Percentiles rank a stretch among this genome's conserved stretches.
phyloP scores from a whole-genome alignment of 495 filamentous ascomycete genomes.

The Penicillium dipodomyicola region DNA sequence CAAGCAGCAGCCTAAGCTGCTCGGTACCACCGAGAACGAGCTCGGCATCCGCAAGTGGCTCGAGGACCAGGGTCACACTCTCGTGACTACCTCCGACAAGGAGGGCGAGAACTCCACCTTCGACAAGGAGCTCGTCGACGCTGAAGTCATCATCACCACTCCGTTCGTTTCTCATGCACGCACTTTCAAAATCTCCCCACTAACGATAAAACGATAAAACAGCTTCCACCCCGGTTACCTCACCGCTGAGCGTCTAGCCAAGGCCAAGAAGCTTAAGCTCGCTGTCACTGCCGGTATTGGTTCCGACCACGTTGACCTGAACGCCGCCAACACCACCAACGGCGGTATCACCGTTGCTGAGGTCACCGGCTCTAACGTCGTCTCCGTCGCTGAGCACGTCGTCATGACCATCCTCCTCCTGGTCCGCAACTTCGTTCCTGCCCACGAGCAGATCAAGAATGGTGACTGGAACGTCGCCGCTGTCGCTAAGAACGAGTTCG shows the following conservation, averaged over 20 bases:
- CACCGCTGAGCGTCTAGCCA: slow-evolving; percentile 90
- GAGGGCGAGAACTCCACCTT: slow-evolving; percentile 90
- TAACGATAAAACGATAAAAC: slow-evolving; percentile 27
- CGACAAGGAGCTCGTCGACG: slow-evolving; percentile 92
- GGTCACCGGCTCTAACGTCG: slow-evolving; percentile 91
- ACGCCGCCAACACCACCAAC: slow-evolving; percentile 97
- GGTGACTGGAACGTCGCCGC: slow-evolving; percentile 96
- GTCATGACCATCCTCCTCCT: slow-evolving; percentile 97
- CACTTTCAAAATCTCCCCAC: background rate
- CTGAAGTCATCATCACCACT: slow-evolving; percentile 98
- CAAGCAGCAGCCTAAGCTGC: slow-evolving; percentile 73
- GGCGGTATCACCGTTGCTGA: slow-evolving; percentile 96
- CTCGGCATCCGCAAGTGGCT: slow-evolving; percentile 95
- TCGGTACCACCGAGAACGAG: slow-evolving; percentile 97
- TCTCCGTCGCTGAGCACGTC: slow-evolving; percentile 91
- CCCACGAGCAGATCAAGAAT: slow-evolving; percentile 84
- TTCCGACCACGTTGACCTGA: slow-evolving; percentile 95
- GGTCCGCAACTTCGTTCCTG: slow-evolving; percentile 97
- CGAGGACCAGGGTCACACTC: slow-evolving; percentile 89
- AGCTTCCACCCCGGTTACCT: slow-evolving; percentile 99
- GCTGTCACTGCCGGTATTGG: slow-evolving; percentile 97
- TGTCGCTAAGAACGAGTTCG: slow-evolving; percentile 95
- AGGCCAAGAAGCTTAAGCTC: slow-evolving; percentile 98
- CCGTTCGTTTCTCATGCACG: slow-evolving; percentile 60
- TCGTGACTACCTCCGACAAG: slow-evolving; percentile 97